Conservation (phyloP, 1,284 basidiomycete species). For the Coniferiporia weirii region DNA sequence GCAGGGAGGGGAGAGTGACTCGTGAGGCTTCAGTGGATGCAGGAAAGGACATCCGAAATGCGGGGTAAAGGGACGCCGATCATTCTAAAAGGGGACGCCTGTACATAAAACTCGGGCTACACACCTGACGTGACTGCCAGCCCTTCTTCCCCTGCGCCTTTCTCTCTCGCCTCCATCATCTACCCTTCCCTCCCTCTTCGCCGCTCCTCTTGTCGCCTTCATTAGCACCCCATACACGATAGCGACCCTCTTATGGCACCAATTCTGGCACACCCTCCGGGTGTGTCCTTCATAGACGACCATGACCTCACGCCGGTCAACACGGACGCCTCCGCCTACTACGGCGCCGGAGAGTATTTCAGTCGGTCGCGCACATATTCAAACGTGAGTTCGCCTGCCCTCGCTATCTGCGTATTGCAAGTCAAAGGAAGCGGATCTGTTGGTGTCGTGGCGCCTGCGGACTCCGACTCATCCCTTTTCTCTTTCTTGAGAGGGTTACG, state of each 20-base stretch:
- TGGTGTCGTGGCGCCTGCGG: constrained; percentile 7
- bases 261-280: constrained; percentile 20
- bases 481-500: neutral
- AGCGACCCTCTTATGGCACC: constrained; percentile 8
- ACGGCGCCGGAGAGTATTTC: constrained; percentile 71
- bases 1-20: no score
- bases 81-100: neutral
- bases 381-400: constrained; percentile 44
- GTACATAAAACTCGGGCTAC: neutral
- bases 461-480: neutral
- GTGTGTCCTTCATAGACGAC: constrained; percentile 66
- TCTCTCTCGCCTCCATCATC: constrained; percentile 1
- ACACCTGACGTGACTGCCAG: neutral
- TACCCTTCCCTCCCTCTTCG: neutral
- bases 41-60: neutral
- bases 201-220: neutral
- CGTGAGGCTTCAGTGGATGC: no score
- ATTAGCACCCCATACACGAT: neutral
- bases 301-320: constrained; percentile 44
- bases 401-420: neutral
- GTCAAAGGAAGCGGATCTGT: neutral
- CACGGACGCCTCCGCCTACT: constrained; percentile 76
- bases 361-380: constrained; percentile 82
- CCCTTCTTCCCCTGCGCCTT: neutral
- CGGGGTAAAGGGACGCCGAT: constrained; percentile 3